Evolutionary conservation across 495 filamentous ascomycete species (phyloP), one percentile per base, ranked within the genome.

Genomic region (Talaromyces borbonicus): DNA sequence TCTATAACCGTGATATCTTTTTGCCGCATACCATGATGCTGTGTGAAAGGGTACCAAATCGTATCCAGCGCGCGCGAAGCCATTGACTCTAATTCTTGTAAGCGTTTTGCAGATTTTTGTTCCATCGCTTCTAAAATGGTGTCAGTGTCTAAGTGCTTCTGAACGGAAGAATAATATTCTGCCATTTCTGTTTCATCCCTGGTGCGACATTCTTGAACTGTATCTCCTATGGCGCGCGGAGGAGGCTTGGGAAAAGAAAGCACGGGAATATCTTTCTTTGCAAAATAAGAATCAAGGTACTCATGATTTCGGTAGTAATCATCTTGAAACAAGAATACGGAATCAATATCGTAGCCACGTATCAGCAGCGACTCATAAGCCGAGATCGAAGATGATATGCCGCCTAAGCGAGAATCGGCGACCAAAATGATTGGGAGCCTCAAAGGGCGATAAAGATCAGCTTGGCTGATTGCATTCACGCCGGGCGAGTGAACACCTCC

Each of bases 41-140:
- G 85, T 8, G 83, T 88, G 43, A 90, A 90, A 0, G 85, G 85
- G 50, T 87, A 85, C 85, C 85, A 90, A 41, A 90, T 85, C 5
- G 66, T 58, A 19, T 73, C 57, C 19, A 72, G 59, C 0, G 84
- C 85, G 24, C 67, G 59, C 2, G 52, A 49, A 5, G 74, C 51
- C 81, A 88, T 83, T 25, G 58, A 65, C 30, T 77, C 68, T 3
- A 90, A 56, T 2, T 66, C 60, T 5, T 68, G 52, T 4, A 85
- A 68, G 12, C 83, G 69, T 11, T 59, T 43, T 0, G 50, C 46
- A 49, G 85, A 81, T 26, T 62, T 67, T 1, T 49, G 41, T 2
- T 64, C 53, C 16, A 84, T 61, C n/a, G 71, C 58, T 0, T 69
- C 59, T 0, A 83, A 56, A 8, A 72, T 55, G 0, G 62, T 56